Base-by-base conservation (phyloP, 2,329 filamentous ascomycete species). In the Trichoderma sp. region DNA sequence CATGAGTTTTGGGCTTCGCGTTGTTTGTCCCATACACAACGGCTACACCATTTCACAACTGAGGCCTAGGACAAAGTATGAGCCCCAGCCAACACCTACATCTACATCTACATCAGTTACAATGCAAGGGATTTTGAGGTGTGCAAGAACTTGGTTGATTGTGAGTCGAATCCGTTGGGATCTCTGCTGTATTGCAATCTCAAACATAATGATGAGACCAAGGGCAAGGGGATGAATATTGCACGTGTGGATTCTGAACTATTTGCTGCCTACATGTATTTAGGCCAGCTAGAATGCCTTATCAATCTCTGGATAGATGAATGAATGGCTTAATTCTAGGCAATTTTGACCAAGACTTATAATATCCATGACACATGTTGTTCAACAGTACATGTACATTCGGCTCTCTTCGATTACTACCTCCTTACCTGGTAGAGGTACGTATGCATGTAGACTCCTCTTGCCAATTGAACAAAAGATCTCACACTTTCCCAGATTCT, bases 171-270 rank as follows among this genome's bases (percentile, higher is more conserved):
- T 30, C 36, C 30, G 3, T 21, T 58, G n/a, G 58, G 28, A 9
- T 6, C 11, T 4, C 30, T 43, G 62, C 51, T 72, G 1, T 64
- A 57, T 43, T 72, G 70, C 30, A 58, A 60, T 43, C 34, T 47
- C 26, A 71, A 73, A 39, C 66, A 72, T 47, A 43, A 57, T 5
- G 30, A 24, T 32, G 63, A 64, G 6, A 51, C 43, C 12, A 56
- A 21, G 14, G 43, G 71, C 9, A 12, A 24, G 12, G 30, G 1
- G 73, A 73, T 57, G 74, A 72, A 14, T 74, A 73, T 39, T 75
- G 68, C n/a, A 72, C 61, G 4, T 74, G 74, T 6, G 66, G 58
- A 56, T 65, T 21, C n/a, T 60, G 69, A 71, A 56, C 34, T 24
- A 18, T 26, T 6, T 32, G 6, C 2, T 28, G 14, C 2, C 0